Evolutionary conservation across 495 filamentous ascomycete species (phyloP).

Genomic region (Bathelium albidoporum): DNA sequence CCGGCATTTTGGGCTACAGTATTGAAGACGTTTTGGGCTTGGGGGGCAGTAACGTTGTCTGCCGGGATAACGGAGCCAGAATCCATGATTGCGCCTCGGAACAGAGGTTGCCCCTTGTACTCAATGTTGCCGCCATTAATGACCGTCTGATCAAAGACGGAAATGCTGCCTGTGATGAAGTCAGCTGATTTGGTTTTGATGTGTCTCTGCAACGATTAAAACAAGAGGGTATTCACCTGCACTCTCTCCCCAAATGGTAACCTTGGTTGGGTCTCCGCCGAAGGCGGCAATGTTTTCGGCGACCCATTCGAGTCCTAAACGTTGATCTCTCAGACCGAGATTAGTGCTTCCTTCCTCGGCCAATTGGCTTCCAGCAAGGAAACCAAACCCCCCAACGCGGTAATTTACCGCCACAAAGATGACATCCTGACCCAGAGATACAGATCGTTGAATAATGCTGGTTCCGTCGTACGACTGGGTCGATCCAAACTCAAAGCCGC

Average conservation of each 20-base stretch:
- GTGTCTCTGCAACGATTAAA: neutral
- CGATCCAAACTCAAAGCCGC: slow-evolving; percentile 52
- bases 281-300: slow-evolving; percentile 44
- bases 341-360: slow-evolving; percentile 14
- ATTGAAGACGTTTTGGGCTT: slow-evolving; percentile 55
- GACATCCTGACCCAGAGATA: neutral
- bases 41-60: slow-evolving; percentile 50
- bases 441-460: neutral
- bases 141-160: slow-evolving; percentile 57
- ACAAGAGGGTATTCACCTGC: neutral
- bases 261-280: slow-evolving; percentile 36
- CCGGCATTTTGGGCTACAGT: slow-evolving; percentile 49
- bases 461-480: slow-evolving; percentile 20
- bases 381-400: slow-evolving; percentile 15
- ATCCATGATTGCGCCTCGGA: slow-evolving; percentile 64
- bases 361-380: slow-evolving; percentile 28
- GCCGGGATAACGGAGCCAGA: slow-evolving; percentile 56
- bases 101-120: slow-evolving; percentile 59
- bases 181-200: neutral
- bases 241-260: slow-evolving; percentile 36
- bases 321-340: slow-evolving; percentile 21
- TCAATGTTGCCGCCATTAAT: slow-evolving; percentile 58
- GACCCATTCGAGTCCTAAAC: slow-evolving; percentile 24
- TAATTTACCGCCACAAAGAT: slow-evolving; percentile 53
- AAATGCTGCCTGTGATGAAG: slow-evolving; percentile 11